These are phyloP conservation scores for Dictyostelium discoideum DNA, from an alignment of 78 protist species.

Conservation along the genomic window DNA sequence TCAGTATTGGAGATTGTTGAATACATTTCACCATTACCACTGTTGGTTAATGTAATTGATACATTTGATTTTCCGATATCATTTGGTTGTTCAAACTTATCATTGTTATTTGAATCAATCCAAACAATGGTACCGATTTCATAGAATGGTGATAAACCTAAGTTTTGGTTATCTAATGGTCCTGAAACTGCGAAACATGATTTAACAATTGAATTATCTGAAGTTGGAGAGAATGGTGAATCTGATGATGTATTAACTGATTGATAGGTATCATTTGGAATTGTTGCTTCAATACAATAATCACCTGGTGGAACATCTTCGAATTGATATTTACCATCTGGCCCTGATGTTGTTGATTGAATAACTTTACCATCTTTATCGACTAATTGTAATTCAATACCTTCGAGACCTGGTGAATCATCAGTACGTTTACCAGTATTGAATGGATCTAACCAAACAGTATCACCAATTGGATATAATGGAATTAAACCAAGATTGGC, in stretches of 20 bases:
- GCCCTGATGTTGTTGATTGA: not conserved
- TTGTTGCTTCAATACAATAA: not conserved
- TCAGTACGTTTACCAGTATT: not conserved
- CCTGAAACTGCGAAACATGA: not conserved
- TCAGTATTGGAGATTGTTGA: not conserved
- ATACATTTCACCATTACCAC: not conserved
- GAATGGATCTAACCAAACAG: conserved; percentile 4
- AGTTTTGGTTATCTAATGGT: not conserved
- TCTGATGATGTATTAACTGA: not conserved
- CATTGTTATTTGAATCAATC: conserved; percentile 16
- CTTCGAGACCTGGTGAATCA: not conserved
- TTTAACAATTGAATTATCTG: not conserved
- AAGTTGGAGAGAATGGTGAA: not conserved
- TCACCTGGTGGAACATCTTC: not conserved
- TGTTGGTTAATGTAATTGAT: not conserved
- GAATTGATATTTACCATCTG: not conserved
- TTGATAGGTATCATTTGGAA: not conserved
- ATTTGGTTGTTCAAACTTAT: not conserved
- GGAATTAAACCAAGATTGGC: conserved; percentile 11
- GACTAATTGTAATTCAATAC: not conserved
- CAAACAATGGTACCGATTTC: conserved; percentile 1
- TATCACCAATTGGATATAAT: conserved; percentile 5
- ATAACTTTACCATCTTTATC: not conserved
- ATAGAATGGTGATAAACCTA: not conserved
- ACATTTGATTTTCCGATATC: not conserved